Evolutionary conservation across 441 rosid species (phyloP).

Genomic region (Populus tomentosa): DNA sequence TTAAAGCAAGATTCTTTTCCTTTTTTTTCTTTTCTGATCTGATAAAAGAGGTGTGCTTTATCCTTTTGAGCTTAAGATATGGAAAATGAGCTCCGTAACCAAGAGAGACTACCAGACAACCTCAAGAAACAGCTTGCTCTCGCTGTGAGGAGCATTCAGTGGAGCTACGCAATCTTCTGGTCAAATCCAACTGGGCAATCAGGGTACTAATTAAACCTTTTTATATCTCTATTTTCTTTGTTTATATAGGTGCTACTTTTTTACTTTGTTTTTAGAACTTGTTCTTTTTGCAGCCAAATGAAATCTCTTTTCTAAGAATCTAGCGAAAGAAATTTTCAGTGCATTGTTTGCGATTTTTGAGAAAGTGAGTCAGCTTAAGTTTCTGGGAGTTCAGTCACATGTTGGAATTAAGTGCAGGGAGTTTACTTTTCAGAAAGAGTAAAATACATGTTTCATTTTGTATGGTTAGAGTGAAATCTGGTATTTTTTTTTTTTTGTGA

Average conservation of each 20-base stretch:
- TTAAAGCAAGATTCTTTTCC: not conserved
- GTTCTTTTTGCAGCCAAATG: not conserved
- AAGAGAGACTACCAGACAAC: slow-evolving; percentile 39
- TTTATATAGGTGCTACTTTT: not conserved
- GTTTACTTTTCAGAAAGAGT: not conserved
- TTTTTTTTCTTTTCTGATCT: not conserved
- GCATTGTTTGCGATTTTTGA: not conserved
- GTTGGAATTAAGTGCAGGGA: not conserved
- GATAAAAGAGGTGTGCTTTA: not conserved
- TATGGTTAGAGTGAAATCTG: not conserved
- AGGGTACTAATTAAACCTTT: slow-evolving; percentile 43
- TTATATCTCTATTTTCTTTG: not conserved
- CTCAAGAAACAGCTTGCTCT: slow-evolving; percentile 68
- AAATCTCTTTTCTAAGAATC: not conserved
- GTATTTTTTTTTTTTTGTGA: not conserved
- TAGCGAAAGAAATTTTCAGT: not conserved
- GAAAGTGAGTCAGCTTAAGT: not conserved
- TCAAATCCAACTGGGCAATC: slow-evolving; percentile 56
- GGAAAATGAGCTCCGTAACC: slow-evolving; percentile 33
- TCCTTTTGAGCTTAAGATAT: slow-evolving; percentile 9
- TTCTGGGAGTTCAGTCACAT: not conserved
- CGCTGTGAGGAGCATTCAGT: slow-evolving; percentile 70
- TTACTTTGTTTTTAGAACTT: not conserved
- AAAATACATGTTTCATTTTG: not conserved
- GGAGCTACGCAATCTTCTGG: slow-evolving; percentile 94